These are phyloP conservation scores for Penicillium goetzii DNA, from an alignment of 495 filamentous ascomycete genomes.

Conservation along the genomic window DNA sequence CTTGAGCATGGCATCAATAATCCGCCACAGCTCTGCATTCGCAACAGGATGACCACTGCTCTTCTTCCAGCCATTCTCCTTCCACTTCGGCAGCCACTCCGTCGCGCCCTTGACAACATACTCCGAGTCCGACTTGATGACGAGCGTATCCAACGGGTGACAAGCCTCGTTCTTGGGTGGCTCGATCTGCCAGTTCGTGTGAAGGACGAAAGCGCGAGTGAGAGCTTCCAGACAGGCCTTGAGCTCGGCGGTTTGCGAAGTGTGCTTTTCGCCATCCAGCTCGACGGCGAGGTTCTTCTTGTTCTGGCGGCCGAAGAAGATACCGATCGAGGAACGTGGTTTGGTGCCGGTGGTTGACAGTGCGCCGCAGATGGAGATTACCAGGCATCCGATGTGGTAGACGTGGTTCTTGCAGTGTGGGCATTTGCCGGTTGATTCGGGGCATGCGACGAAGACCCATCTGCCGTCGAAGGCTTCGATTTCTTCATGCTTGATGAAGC, in stretches of 20 bases:
- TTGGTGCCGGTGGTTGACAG: neutral
- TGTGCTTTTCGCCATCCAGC: slow-evolving; percentile 14
- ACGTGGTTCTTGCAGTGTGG: slow-evolving; percentile 14
- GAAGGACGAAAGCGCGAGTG: slow-evolving; percentile 5
- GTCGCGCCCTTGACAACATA: slow-evolving; percentile 48
- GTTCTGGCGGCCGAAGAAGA: slow-evolving; percentile 24
- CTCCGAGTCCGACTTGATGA: slow-evolving; percentile 52
- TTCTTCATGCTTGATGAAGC: slow-evolving; percentile 3
- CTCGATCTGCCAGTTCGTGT: slow-evolving; percentile 4
- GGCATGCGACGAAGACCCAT: slow-evolving; percentile 22
- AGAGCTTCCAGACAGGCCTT: slow-evolving; percentile 23
- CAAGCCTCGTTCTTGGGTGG: slow-evolving; percentile 3
- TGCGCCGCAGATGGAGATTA: slow-evolving; percentile 20
- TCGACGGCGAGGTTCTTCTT: slow-evolving; percentile 3
- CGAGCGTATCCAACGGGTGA: slow-evolving; percentile 29
- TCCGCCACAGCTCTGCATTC: slow-evolving; percentile 16
- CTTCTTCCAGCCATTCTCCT: slow-evolving; percentile 40
- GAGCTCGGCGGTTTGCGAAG: slow-evolving; percentile 25
- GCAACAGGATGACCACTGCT: slow-evolving; percentile 23
- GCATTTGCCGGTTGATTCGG: slow-evolving; percentile 14
- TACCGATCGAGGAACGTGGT: slow-evolving; percentile 9
- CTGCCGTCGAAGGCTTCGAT: slow-evolving; percentile 18
- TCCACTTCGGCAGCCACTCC: slow-evolving; percentile 44
- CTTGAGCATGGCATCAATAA: slow-evolving; percentile 11
- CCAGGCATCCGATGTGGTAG: slow-evolving; percentile 18